Percentiles rank a stretch among this genome's conserved stretches.
Conservation (phyloP, 768 basidiomycete species). For the Chalciporus sphaerocephalus region DNA sequence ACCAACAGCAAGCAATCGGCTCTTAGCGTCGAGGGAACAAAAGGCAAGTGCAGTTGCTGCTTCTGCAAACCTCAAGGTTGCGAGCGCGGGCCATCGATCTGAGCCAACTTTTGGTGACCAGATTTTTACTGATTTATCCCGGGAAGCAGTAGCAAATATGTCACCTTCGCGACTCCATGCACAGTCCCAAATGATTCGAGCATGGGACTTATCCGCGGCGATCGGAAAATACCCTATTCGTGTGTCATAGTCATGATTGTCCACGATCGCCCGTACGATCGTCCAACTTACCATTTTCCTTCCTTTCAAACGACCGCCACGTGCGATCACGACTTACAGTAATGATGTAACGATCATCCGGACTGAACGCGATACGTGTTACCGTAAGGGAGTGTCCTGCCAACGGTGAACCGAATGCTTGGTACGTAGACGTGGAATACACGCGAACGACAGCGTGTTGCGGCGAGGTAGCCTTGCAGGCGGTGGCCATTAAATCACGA, state of each 20-base stretch:
- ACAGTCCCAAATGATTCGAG: conserved; percentile 94
- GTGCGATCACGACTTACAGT: conserved; percentile 89
- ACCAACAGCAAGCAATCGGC: conserved; percentile 72
- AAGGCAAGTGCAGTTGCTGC: conserved; percentile 83
- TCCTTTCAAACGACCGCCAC: conserved; percentile 75
- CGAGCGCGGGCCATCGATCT: conserved; percentile 50
- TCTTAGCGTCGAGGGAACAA: conserved; percentile 35
- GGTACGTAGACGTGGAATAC: conserved; percentile 69
- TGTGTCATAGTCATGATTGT: neutral
- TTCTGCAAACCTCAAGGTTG: conserved; percentile 65
- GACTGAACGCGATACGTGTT: conserved; percentile 86
- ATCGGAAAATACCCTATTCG: conserved; percentile 55
- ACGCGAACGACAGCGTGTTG: conserved; percentile 90
- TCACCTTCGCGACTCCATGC: conserved; percentile 76
- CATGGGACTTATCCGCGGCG: conserved; percentile 78
- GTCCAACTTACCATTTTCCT: conserved; percentile 35
- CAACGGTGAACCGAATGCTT: conserved; percentile 66
- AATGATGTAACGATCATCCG: conserved; percentile 71
- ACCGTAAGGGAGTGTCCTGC: conserved; percentile 85
- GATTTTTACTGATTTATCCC: conserved; percentile 92
- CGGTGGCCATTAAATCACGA: conserved; percentile 72
- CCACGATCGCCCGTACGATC: neutral
- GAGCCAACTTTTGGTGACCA: conserved; percentile 50
- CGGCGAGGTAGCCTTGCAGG: conserved; percentile 81
- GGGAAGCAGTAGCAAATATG: conserved; percentile 87